These are phyloP conservation scores for Colletotrichum lupini DNA, from an alignment of 2,329 filamentous ascomycete genomes.

Conservation along the genomic window DNA sequence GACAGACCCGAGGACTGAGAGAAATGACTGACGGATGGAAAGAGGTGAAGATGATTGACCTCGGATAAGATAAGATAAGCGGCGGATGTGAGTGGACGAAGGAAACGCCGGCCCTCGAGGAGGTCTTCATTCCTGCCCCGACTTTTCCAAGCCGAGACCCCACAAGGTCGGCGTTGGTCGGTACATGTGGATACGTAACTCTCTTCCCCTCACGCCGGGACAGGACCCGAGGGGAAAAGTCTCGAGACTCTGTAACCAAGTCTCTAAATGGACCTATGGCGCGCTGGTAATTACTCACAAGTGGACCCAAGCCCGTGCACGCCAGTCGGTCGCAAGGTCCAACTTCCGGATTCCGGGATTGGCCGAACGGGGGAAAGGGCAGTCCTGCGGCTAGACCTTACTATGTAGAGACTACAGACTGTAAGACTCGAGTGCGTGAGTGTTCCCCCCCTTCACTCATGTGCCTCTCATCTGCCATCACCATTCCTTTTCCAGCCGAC, in stretches of 20 bases:
- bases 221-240: neutral
- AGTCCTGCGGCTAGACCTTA: neutral
- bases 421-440: neutral
- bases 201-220: neutral
- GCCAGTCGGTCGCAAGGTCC: neutral
- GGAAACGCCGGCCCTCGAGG: neutral
- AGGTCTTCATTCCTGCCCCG: neutral
- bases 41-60: neutral
- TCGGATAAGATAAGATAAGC: slow-evolving; percentile 20
- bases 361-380: slow-evolving; percentile 15
- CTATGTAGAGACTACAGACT: neutral
- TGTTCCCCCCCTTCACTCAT: neutral
- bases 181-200: neutral
- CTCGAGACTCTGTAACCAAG: neutral
- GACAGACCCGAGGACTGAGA: neutral
- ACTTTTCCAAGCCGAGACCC: neutral
- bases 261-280: slow-evolving; percentile 3
- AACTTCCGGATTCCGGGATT: slow-evolving; percentile 25
- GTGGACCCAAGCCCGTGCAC: slow-evolving; percentile 4
- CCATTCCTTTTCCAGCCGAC: slow-evolving; percentile 19
- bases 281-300: slow-evolving; percentile 24
- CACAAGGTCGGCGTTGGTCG: neutral
- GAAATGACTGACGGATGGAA: neutral
- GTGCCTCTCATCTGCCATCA: neutral
- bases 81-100: slow-evolving; percentile 4